Base-by-base conservation (phyloP, 164 flowering plant species). In the Stephania japonica region DNA sequence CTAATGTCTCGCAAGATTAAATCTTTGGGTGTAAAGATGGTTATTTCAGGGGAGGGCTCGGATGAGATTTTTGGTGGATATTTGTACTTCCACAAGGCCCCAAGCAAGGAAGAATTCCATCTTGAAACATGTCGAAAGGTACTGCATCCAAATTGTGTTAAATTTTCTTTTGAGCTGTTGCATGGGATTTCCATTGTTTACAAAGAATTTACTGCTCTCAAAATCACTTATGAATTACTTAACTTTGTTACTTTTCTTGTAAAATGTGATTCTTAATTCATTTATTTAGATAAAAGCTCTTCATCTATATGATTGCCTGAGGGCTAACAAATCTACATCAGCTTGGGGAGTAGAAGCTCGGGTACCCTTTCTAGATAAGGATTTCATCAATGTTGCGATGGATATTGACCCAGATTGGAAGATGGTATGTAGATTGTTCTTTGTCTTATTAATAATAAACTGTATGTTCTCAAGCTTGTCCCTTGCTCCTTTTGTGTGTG, bases 321-420 rank as follows among this genome's bases (percentile, higher is more conserved):
- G 99, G 81, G 99, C 99, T 50, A 94, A 94, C 72, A 94, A 94
- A 79, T 81, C 99, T 47, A 94, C 99, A 81, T 94, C 97, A 75
- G 99, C 99, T 67, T 94, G 99, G 99, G 98, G 99, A 76, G 77
- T 94, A 73, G 98, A 94, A 81, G 99, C 97, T 80, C 97, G 99
- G 76, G 99, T 94, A 21, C 99, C 99, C 65, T 94, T 94, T 78
- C 75, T 94, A 68, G 99, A 94, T 79, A 94, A 94, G 81, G 87
- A 88, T 64, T 92, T 94, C 63, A 84, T 94, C 76, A 78, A 86
- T 72, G 62, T 83, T 43, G 99, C 96, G 7, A 94, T 94, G 99
- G 84, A 84, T 79, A 91, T 94, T 44, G 98, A 94, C 80, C 99
- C 99, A 16, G 93, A 92, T 67, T 94, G 96, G 98, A 94, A 94